Evolutionary conservation across 768 basidiomycete species (phyloP), one percentile per base, ranked within the genome.

Genomic region (Boletellus emodensis): DNA sequence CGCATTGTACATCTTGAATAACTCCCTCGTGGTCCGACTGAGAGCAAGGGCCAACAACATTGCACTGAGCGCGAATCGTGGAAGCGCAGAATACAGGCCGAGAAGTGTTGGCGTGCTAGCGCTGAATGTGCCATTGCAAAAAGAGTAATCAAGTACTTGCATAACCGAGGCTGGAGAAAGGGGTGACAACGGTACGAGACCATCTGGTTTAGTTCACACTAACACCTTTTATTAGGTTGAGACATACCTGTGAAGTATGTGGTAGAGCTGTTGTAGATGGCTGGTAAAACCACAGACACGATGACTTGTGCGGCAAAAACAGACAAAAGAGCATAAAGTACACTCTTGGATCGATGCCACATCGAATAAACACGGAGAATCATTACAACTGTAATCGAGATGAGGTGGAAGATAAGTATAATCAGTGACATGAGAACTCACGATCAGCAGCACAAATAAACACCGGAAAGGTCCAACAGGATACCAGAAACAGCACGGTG

Each of bases 311-410:
- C 3, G 22, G 42, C n/a, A n/a, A 40, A 53, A 18, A 56, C 12
- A 12, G 26, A 30, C 18, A 53, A 17, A 3, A 56, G 34, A 12
- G 33, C 15, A 18, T 2, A 33, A 10, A 53, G 37, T 4, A 56
- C 12, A 5, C 1, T 15, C 22, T 24, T 53, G 15, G 52, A 53
- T 22, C 34, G 45, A 41, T n/a, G n/a, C 44, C 46, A 56, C 42
- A 53, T 47, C 18, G 55, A 36, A 28, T 53, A 56, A 1, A 56
- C 51, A 14, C 51, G 48, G 8, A 56, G 14, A 6, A 53, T 33
- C 52, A 56, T 56, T 4, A 56, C 18, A 5, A 56, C 55, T 56
- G 15, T 4, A 15, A 7, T 17, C 28, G 12, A 10, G 17, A 17
- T 39, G 2, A 11, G 11, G 17, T 12, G 17, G 38, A 7, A 9